Conservation (phyloP, 164 flowering plant species). For the Magnolia changhungtana region DNA sequence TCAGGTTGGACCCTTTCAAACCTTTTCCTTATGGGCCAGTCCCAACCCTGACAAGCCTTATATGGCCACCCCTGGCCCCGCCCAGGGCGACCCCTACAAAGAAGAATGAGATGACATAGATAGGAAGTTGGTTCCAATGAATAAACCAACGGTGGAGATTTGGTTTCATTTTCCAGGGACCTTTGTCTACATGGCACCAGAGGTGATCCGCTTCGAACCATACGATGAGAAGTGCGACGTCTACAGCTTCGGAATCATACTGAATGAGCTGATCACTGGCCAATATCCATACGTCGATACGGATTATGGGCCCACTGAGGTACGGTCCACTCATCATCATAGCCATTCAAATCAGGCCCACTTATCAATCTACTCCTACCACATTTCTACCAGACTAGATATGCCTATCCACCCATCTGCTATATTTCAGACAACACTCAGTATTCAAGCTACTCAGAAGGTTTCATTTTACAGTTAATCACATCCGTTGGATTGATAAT, state of each 20-base stretch:
- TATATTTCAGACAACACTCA: not conserved
- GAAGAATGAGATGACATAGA: too few relatives aligned
- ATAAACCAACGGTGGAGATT: not conserved
- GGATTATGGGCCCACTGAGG: slow-evolving; percentile 50
- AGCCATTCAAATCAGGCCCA: not conserved
- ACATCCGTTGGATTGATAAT: too few relatives aligned
- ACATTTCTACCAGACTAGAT: not conserved
- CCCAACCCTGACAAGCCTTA: too few relatives aligned
- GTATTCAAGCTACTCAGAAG: not conserved
- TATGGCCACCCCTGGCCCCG: too few relatives aligned
- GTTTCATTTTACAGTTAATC: too few relatives aligned
- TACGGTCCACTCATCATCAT: slow-evolving; percentile 13
- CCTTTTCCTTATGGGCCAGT: too few relatives aligned
- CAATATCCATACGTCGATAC: slow-evolving; percentile 58
- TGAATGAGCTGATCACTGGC: slow-evolving; percentile 65
- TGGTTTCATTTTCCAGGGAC: slow-evolving; percentile 38
- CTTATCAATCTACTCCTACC: not conserved
- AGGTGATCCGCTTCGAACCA: slow-evolving; percentile 51
- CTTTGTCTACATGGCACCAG: slow-evolving; percentile 76
- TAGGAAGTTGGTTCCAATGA: too few relatives aligned
- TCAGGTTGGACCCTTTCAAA: too few relatives aligned
- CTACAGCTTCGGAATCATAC: slow-evolving; percentile 54
- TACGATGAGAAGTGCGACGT: slow-evolving; percentile 69
- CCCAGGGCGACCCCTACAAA: too few relatives aligned
- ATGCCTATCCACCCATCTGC: not conserved